Percentiles rank a stretch among this genome's conserved stretches.
Conservation (phyloP, 176 grass and related monocot species). For the Oryza rufipogon region DNA sequence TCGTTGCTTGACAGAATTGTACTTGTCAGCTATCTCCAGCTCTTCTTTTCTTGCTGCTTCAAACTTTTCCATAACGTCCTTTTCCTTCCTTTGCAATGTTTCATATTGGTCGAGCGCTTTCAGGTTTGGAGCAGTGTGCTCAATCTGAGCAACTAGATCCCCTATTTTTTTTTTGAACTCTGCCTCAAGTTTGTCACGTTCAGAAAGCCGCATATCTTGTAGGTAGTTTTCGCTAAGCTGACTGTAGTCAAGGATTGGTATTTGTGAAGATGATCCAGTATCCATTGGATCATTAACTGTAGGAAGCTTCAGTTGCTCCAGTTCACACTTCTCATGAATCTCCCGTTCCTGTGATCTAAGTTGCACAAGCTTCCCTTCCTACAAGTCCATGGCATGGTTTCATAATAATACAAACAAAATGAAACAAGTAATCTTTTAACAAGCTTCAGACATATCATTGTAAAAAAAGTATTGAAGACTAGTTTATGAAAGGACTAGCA, state of each 20-base stretch:
- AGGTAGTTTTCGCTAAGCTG: constrained; percentile 73
- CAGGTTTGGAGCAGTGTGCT: constrained; percentile 88
- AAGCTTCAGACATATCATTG: constrained; percentile 9
- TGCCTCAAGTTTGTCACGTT: constrained; percentile 80
- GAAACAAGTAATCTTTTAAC: constrained; percentile 30
- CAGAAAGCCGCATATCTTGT: constrained; percentile 68
- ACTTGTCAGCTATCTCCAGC: constrained; percentile 86
- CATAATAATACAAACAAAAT: constrained; percentile 26
- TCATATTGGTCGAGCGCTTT: constrained; percentile 99
- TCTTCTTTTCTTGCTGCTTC: constrained; percentile 93
- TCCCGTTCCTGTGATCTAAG: constrained; percentile 62
- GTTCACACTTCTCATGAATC: constrained; percentile 82
- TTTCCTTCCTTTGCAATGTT: constrained; percentile 78
- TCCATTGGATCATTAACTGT: constrained; percentile 84
- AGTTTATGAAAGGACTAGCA: constrained; percentile 4
- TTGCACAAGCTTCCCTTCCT: constrained; percentile 75
- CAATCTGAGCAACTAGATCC: constrained; percentile 72
- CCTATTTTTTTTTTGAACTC: constrained; percentile 83
- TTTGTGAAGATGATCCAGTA: constrained; percentile 51
- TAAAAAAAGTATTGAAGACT: background rate
- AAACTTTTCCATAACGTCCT: constrained; percentile 89
- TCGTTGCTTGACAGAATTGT: constrained; percentile 74
- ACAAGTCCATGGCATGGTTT: constrained; percentile 41
- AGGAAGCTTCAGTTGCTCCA: constrained; percentile 91
- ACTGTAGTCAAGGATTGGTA: constrained; percentile 69